Evolutionary conservation across 139 green algal genomes (phyloP).

Genomic region (Chlorella sp.): DNA sequence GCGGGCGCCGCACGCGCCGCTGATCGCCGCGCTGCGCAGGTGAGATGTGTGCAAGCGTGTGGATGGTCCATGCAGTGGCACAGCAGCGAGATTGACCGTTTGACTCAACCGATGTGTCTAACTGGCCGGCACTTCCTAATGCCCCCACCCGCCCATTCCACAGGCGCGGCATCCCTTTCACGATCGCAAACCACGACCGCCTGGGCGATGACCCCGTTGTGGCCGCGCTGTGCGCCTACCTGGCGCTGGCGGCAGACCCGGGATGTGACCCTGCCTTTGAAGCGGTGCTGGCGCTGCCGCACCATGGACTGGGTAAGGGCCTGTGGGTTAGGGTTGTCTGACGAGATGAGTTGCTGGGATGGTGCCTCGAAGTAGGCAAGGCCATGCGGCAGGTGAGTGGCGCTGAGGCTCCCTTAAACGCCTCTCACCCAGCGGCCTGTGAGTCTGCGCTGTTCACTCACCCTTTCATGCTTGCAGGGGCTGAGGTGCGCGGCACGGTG

Average conservation of each 20-base stretch:
- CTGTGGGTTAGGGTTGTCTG: no score
- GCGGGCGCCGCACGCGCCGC: background rate
- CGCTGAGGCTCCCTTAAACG: no score
- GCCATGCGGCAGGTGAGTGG: no score
- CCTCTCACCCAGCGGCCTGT: background rate
- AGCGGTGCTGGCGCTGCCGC: background rate
- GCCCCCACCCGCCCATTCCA: background rate
- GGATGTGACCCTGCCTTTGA: conserved; percentile 10
- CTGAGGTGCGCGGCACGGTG: background rate
- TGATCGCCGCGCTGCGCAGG: background rate
- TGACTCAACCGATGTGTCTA: no score
- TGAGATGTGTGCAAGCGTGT: background rate
- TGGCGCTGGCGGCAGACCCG: conserved; percentile 12
- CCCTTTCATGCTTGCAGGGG: background rate
- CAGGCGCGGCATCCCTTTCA: conserved; percentile 5
- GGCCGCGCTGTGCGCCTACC: background rate
- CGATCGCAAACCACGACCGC: background rate
- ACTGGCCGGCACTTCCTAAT: no score
- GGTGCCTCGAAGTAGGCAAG: no score
- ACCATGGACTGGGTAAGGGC: background rate
- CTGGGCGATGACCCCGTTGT: conserved; percentile 8
- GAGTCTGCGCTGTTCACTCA: background rate
- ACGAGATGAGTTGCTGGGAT: no score
- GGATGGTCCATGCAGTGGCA: background rate
- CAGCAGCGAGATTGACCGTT: background rate